Conservation (phyloP, 2,329 filamentous ascomycete species). For the Fusarium solani-melongenae region DNA sequence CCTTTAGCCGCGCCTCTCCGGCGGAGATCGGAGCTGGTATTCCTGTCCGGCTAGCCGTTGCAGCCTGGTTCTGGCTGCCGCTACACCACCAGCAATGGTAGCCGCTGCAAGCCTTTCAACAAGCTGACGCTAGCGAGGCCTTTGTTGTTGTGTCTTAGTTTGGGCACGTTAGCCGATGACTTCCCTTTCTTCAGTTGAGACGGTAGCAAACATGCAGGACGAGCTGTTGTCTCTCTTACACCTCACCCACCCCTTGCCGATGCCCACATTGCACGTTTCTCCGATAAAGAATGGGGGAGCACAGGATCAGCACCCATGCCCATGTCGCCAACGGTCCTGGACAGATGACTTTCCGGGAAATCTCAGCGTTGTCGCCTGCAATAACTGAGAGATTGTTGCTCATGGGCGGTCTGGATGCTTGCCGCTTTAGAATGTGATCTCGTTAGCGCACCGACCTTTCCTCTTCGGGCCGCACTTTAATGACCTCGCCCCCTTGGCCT, state of each 20-base stretch:
- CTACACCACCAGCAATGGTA: slow-evolving; percentile 17
- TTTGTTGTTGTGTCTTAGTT: slow-evolving; percentile 21
- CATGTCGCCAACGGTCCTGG: slow-evolving; percentile 17
- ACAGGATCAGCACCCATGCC: slow-evolving; percentile 3
- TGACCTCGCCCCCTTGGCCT: slow-evolving; percentile 26
- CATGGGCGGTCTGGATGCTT: slow-evolving; percentile 31
- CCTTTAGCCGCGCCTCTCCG: slow-evolving; percentile 32
- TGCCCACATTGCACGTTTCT: neutral
- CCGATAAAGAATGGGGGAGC: slow-evolving; percentile 1
- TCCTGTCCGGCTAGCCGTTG: neutral
- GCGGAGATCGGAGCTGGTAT: slow-evolving; percentile 20
- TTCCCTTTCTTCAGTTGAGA: neutral
- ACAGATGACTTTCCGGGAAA: slow-evolving; percentile 16
- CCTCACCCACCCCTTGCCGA: neutral
- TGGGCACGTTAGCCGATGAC: neutral
- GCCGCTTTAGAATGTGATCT: slow-evolving; percentile 31
- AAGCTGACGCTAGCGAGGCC: slow-evolving; percentile 17
- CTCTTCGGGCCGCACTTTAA: slow-evolving; percentile 30
- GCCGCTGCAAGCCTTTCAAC: slow-evolving; percentile 19
- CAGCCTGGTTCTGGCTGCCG: slow-evolving; percentile 7
- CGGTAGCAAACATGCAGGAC: neutral
- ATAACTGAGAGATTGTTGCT: slow-evolving; percentile 16
- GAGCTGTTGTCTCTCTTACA: neutral
- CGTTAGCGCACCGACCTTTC: slow-evolving; percentile 17
- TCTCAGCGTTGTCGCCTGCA: slow-evolving; percentile 19